A percentile compares a stretch with the other conserved stretches of the same genome.
phyloP scores from a whole-genome alignment of 805 yeast species.

The Myxozyma mucilagina region DNA sequence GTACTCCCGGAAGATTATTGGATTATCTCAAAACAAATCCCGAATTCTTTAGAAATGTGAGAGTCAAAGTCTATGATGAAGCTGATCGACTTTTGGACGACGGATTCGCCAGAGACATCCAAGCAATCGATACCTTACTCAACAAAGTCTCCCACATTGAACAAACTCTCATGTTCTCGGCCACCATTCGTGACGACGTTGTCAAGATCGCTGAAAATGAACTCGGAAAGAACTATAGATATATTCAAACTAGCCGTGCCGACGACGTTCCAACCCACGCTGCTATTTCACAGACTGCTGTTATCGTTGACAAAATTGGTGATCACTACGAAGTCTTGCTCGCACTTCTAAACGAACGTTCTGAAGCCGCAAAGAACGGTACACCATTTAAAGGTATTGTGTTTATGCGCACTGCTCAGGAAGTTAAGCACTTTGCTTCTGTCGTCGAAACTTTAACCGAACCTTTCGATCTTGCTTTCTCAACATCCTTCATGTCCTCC shows the following conservation, averaged over 20 bases:
- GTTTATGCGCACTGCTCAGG: constrained; percentile 75
- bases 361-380: constrained; percentile 44
- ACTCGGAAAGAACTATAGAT: constrained; percentile 52
- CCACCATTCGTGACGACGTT: constrained; percentile 76
- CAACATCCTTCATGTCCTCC: constrained; percentile 58
- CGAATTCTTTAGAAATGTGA: constrained; percentile 50
- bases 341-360: constrained; percentile 70
- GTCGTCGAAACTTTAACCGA: constrained; percentile 41
- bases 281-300: constrained; percentile 55
- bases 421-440: constrained; percentile 59
- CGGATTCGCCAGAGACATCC: constrained; percentile 71
- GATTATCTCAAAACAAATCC: constrained; percentile 56
- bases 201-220: constrained; percentile 60
- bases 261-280: constrained; percentile 69
- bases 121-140: constrained; percentile 55
- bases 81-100: constrained; percentile 84
- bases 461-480: constrained; percentile 2
- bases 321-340: constrained; percentile 51
- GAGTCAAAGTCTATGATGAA: constrained; percentile 78
- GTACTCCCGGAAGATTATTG: constrained; percentile 93
- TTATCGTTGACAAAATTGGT: constrained; percentile 36
- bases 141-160: constrained; percentile 42
- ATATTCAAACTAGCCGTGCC: constrained; percentile 63
- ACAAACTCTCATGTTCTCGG: constrained; percentile 79
- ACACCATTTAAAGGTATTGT: constrained; percentile 70